Evolutionary conservation across 495 filamentous ascomycete species (phyloP).

Genomic region (Aspergillus baeticus): DNA sequence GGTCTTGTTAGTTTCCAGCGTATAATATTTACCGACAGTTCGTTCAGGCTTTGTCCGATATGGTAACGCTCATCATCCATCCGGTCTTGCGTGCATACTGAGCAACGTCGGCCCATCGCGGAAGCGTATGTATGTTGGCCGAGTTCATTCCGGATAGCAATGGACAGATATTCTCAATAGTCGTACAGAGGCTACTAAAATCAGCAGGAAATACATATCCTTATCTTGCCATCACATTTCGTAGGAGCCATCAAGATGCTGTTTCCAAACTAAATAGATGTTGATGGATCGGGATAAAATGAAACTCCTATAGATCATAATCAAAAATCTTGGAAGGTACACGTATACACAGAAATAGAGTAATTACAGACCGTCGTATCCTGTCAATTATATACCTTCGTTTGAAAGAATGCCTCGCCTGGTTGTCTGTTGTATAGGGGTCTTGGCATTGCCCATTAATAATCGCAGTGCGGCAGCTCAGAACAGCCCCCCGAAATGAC

Average conservation of each 20-base stretch:
- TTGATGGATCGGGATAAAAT: too few species aligned
- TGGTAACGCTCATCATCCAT: constrained; percentile 50
- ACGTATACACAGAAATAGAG: too few species aligned
- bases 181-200: constrained; percentile 40
- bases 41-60: constrained; percentile 57
- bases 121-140: constrained; percentile 64
- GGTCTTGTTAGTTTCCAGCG: neutral
- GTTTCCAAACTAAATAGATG: too few species aligned
- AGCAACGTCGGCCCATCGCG: constrained; percentile 47
- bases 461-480: neutral
- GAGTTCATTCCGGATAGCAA: constrained; percentile 50
- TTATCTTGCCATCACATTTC: constrained; percentile 55
- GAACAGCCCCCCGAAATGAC: neutral
- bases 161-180: constrained; percentile 66
- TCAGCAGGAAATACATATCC: constrained; percentile 57
- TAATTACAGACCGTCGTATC: too few species aligned
- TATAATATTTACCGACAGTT: constrained; percentile 4
- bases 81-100: constrained; percentile 59
- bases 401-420: too few species aligned
- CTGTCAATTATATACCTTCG: too few species aligned
- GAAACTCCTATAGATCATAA: too few species aligned
- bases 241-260: too few species aligned
- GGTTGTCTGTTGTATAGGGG: too few species aligned
- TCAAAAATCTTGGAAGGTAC: too few species aligned
- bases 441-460: neutral